Percentiles rank a stretch among this genome's conserved stretches.
Evolutionary conservation across 768 basidiomycete genomes (phyloP).

Genomic region (Lactifluus pinguis): DNA sequence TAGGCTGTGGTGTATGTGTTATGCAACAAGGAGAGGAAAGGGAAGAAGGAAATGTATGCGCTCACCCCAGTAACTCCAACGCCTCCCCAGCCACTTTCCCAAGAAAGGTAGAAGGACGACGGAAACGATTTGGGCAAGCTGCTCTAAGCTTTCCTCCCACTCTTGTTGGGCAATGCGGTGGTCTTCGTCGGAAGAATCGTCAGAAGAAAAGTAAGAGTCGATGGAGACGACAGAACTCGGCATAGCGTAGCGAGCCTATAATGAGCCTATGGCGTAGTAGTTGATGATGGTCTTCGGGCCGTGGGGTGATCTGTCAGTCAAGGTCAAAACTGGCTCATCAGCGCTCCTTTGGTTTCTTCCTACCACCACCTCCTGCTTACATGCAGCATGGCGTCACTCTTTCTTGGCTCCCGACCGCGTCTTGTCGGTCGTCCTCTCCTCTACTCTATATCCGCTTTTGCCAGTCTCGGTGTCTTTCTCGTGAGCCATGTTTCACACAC

Average conservation of each 20-base stretch:
- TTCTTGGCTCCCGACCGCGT: constrained; percentile 31
- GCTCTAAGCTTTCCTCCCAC: constrained; percentile 86
- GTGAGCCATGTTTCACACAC: constrained; percentile 36
- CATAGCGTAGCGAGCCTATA: constrained; percentile 31
- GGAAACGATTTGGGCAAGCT: constrained; percentile 72
- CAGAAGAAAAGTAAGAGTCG: constrained; percentile 43
- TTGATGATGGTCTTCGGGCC: no score
- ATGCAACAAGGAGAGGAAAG: not conserved
- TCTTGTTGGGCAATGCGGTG: constrained; percentile 74
- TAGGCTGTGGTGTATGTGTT: constrained; percentile 40
- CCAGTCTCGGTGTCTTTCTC: constrained; percentile 78
- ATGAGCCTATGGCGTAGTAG: no score
- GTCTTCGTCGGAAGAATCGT: constrained; percentile 57
- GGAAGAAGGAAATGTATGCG: constrained; percentile 13
- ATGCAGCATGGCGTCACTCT: constrained; percentile 47
- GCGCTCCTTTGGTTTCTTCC: not conserved
- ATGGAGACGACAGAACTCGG: constrained; percentile 52
- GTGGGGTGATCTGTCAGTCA: no score
- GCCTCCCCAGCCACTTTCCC: constrained; percentile 82
- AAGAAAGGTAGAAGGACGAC: constrained; percentile 77
- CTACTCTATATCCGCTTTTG: constrained; percentile 72
- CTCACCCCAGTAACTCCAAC: constrained; percentile 82
- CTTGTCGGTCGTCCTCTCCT: constrained; percentile 74
- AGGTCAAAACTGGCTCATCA: not conserved
- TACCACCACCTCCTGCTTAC: constrained; percentile 16